Percentiles rank a stretch among this genome's conserved stretches.
Conservation (phyloP, 2,329 filamentous ascomycete genomes). For the Blastomyces emzantsi region DNA sequence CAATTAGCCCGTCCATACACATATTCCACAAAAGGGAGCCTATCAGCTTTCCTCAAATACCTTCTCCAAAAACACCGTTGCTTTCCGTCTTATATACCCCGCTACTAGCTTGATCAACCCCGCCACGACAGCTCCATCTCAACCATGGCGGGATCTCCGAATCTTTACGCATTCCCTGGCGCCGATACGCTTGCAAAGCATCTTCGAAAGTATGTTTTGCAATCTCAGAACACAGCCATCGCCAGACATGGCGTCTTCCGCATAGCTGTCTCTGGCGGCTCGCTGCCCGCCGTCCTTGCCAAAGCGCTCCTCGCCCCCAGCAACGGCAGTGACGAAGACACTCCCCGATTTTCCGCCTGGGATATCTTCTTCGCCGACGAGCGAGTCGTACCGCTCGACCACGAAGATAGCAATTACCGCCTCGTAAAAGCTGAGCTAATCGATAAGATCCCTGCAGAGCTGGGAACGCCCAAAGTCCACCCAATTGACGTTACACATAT, state of each 20-base stretch:
- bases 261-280: constrained; percentile 87
- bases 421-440: constrained; percentile 81
- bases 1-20: neutral
- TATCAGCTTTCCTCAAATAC: neutral
- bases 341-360: constrained; percentile 74
- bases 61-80: neutral
- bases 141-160: constrained; percentile 33
- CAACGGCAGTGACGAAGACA: constrained; percentile 48
- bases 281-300: constrained; percentile 78
- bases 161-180: constrained; percentile 71
- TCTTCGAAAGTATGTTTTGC: constrained; percentile 73
- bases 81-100: neutral
- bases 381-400: constrained; percentile 82
- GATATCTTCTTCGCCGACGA: constrained; percentile 99
- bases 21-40: neutral
- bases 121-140: constrained; percentile 10
- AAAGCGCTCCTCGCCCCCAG: constrained; percentile 61
- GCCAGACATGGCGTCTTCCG: constrained; percentile 78
- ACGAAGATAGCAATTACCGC: constrained; percentile 89
- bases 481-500: constrained; percentile 60
- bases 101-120: neutral
- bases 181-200: constrained; percentile 61
- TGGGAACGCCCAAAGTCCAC: constrained; percentile 62
- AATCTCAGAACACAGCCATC: constrained; percentile 70
- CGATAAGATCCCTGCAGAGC: constrained; percentile 67